These are phyloP conservation scores for Tylopilus subfusipes DNA, from an alignment of 768 basidiomycete species.

Conservation along the genomic window DNA sequence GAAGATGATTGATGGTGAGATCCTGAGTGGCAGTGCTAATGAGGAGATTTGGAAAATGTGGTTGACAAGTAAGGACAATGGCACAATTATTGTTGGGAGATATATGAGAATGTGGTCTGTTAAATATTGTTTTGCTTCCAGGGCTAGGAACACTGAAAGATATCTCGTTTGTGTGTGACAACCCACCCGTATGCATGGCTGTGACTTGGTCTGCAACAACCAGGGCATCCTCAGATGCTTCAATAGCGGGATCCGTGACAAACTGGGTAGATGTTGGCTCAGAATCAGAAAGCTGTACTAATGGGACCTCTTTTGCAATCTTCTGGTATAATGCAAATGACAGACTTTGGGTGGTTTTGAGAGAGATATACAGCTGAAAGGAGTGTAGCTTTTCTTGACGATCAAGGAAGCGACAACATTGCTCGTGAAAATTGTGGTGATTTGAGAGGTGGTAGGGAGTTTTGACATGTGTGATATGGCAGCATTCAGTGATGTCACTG, in stretches of 20 bases:
- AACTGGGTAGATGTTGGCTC: too few species aligned
- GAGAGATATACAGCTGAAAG: constrained; percentile 3
- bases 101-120: not conserved
- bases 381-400: not conserved
- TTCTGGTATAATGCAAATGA: not conserved
- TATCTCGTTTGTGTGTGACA: too few species aligned
- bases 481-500: constrained; percentile 11
- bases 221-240: too few species aligned
- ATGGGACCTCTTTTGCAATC: too few species aligned
- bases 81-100: not conserved
- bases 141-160: too few species aligned
- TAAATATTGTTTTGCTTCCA: not conserved
- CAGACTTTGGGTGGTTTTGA: not conserved
- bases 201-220: too few species aligned
- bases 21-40: not conserved
- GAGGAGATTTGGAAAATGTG: not conserved
- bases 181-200: too few species aligned
- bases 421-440: constrained; percentile 6
- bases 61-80: not conserved
- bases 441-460: constrained; percentile 4
- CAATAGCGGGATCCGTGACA: too few species aligned
- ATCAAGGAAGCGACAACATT: constrained; percentile 11
- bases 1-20: not conserved
- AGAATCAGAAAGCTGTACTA: too few species aligned
- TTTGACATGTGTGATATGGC: constrained; percentile 11